Base-by-base conservation (phyloP, 805 yeast species). In the Myxozyma neotropica region DNA sequence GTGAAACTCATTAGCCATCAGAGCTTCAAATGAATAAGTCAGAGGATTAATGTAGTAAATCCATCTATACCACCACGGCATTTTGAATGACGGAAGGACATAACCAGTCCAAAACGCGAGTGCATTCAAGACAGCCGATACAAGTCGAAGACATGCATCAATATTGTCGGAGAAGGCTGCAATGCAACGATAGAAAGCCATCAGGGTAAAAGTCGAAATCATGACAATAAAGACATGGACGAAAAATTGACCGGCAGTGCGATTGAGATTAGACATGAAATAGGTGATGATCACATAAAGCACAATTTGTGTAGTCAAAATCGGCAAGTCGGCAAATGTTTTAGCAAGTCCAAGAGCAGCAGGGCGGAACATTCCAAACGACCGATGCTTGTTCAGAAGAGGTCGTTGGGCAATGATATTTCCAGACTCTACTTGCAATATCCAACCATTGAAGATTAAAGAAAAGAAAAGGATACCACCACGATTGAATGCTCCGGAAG, bases 21-120 rank as follows among this genome's bases (percentile, higher is more conserved):
- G 74, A 0, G 86, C 75, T 71, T 88, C 94, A 72, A 82, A 84
- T 0, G 80, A 80, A 66, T 80, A 85, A 62, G 78, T 75, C 35
- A 83, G 70, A 0, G 88, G 88, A 65, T 85, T 79, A 35, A 83
- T 61, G 66, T 81, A 84, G 45, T 82, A 78, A 50, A 85, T 74
- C 87, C 88, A 85, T 61, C 83, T 79, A 65, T 85, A 84, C 92
- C 92, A 87, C 57, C 83, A 84, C 63, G 82, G 84, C 85, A 85
- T 82, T 13, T 78, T 75, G 55, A 86, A 53, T 40, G 33, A 73
- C 15, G 55, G 88, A 56, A 78, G 74, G 13, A 75, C 77, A 65
- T 77, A 80, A n/a, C 83, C 83, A 6, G 81, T 77, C 69, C 73
- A 79, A 53, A 77, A 74, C 17, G 73, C 69, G 59, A 80, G 59